Evolutionary conservation across 2,329 filamentous ascomycete genomes (phyloP), one percentile per base, ranked within the genome.

Genomic region (Myriosclerotinia scirpicola): DNA sequence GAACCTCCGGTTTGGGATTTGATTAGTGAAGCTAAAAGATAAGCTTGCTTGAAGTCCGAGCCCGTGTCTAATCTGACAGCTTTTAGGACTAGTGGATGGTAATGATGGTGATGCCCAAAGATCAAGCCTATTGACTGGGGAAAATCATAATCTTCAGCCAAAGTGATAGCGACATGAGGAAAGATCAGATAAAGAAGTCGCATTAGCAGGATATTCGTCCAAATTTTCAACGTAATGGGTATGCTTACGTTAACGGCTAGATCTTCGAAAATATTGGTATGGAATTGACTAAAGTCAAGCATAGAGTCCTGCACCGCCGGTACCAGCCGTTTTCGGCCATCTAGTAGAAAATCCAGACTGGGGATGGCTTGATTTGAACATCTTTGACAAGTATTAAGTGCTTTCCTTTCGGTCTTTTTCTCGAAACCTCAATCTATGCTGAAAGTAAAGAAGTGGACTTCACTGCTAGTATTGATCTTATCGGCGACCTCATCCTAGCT

Each of bases 21-120:
- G 30, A 15, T 26, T 26, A 26, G 26, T 26, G 26, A 26, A 8
- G 46, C 40, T 59, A 46, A 20, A 5, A 15, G 5, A 38, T 22
- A 11, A 34, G 22, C 7, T 6, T 34, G 22, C 17, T n/a, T 59
- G n/a, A 17, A 59, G 40, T 46, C 40, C 12, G 5, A 15, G 40
- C 12, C 55, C 40, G 55, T 58, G 55, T 58, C 40, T 40, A 46
- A 46, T n/a, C 11, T 59, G 55, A 46, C 55, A 59, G 26, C 12
- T 34, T 59, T n/a, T 34, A 14, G 17, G 22, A 34, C 40, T 14
- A 5, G n/a, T 59, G 17, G 34, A 9, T 46, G 20, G 40, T 30
- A n/a, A 7, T 30, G 55, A 53, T 53, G 7, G n/a, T 46, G 26
- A 46, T 34, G 40, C 26, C 5, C 38, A 20, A 34, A 59, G 40